A percentile compares a stretch with the other conserved stretches of the same genome.
phyloP scores from a whole-genome alignment of 495 filamentous ascomycete species.

The Aspergillus leporis region DNA sequence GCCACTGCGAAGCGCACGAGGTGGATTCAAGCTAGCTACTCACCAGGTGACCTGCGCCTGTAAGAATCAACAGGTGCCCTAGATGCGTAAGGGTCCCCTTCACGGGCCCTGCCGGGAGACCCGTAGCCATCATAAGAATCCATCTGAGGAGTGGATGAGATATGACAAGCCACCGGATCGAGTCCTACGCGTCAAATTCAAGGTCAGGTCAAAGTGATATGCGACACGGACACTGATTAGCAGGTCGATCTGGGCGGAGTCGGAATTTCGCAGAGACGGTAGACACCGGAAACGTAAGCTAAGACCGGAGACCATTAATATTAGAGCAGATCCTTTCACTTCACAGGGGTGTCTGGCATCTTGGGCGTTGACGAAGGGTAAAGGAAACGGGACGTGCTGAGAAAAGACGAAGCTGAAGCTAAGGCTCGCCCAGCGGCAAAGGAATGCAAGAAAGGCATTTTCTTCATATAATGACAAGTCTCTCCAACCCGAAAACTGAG shows the following conservation, averaged over 20 bases:
- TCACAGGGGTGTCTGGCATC: constrained; percentile 23
- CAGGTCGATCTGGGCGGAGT: constrained; percentile 8
- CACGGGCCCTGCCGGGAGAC: constrained; percentile 44
- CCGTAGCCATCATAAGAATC: constrained; percentile 46
- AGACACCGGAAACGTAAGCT: constrained; percentile 31
- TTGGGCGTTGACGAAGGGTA: constrained; percentile 24
- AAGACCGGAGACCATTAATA: constrained; percentile 43
- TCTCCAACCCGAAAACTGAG: constrained; percentile 16
- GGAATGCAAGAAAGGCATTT: constrained; percentile 8
- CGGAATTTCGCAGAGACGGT: constrained; percentile 10
- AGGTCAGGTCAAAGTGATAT: not conserved
- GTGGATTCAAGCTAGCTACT: constrained; percentile 23
- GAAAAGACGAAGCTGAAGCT: constrained; percentile 14
- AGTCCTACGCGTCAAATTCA: not conserved
- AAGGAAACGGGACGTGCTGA: constrained; percentile 18
- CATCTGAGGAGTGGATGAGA: constrained; percentile 25
- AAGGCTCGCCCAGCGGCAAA: constrained; percentile 10
- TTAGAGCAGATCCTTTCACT: constrained; percentile 35
- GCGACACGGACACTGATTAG: not conserved
- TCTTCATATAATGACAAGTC: constrained; percentile 23
- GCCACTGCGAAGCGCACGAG: not conserved
- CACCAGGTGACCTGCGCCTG: constrained; percentile 55
- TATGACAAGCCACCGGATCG: not conserved
- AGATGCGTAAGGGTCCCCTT: constrained; percentile 35
- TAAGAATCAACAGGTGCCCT: constrained; percentile 40